Percentiles rank a stretch among this genome's conserved stretches.
Evolutionary conservation across 2,329 filamentous ascomycete genomes (phyloP).

Genomic region (Madurella fahalii): DNA sequence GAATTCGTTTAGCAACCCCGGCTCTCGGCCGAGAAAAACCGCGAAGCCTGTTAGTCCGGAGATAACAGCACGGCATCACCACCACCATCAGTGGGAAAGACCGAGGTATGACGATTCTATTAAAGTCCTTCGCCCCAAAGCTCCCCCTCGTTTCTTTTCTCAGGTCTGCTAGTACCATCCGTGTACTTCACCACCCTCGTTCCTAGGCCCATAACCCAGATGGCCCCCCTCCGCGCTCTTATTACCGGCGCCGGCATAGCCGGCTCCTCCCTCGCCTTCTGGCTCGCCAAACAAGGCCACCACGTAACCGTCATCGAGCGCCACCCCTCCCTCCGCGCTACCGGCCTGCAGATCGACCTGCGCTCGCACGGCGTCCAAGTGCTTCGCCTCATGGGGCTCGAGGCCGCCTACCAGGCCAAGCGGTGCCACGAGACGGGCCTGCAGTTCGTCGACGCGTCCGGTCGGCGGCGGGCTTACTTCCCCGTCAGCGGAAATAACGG

Average conservation of each 20-base stretch:
- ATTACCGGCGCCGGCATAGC: constrained; percentile 45
- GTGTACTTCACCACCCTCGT: too few species aligned
- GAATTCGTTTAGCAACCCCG: too few species aligned
- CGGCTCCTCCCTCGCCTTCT: constrained; percentile 41
- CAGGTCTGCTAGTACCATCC: too few species aligned
- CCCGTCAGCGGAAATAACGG: constrained; percentile 36
- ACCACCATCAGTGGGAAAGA: too few species aligned
- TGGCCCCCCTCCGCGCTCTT: constrained; percentile 28
- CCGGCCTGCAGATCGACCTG: constrained; percentile 45
- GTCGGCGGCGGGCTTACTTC: constrained; percentile 37
- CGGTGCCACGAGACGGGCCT: constrained; percentile 46
- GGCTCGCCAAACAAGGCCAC: constrained; percentile 35
- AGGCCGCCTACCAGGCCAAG: constrained; percentile 34
- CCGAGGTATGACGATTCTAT: too few species aligned
- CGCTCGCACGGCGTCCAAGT: constrained; percentile 39
- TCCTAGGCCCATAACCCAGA: too few species aligned
- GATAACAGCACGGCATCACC: too few species aligned
- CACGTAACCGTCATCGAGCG: constrained; percentile 43
- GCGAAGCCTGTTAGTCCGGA: too few species aligned
- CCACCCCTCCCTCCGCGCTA: constrained; percentile 33
- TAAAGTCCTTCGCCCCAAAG: too few species aligned
- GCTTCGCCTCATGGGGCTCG: constrained; percentile 37
- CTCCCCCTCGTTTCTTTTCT: too few species aligned
- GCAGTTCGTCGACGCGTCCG: constrained; percentile 40
- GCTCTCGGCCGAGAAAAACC: too few species aligned